Base-by-base conservation (phyloP, 352 stramenopile genomes). In the Phytophthora ramorum region DNA sequence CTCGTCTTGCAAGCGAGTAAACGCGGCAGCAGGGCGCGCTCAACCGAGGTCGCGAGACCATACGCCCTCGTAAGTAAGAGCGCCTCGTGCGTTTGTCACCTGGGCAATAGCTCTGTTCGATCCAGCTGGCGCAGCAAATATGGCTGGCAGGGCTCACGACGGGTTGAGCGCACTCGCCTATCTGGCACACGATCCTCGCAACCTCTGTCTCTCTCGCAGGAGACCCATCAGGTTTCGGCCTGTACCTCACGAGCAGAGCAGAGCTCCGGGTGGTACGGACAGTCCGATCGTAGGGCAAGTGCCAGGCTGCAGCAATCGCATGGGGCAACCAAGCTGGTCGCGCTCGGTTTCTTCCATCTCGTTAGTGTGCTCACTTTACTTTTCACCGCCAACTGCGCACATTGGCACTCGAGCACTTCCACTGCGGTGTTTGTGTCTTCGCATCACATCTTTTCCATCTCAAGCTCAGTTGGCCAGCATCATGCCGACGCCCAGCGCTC, bases 401-500 rank as follows among this genome's bases (percentile, higher is more conserved):
- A 64, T 17, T 10, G 35, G 28, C 69, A 49, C n/a, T 41, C n/a
- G 34, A 63, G n/a, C 46, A 14, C 48, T 65, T 41, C 49, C 30
- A 63, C 44, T 63, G 34, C 46, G 37, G 49, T 68, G 51, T 14
- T 46, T 12, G 28, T 63, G 30, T 49, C 22, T 28, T 12, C 59
- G 8, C 59, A 73, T 49, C 62, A 78, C 43, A 60, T 58, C 62
- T 16, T 61, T 49, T 63, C 35, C 49, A 71, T 51, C 53, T 51
- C 52, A n/a, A 77, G 47, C 45, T 43, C 43, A 37, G 46, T 60
- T 70, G 47, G 28, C 34, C 32, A 2, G 69, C 41, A 70, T 63
- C 63, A 87, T 83, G 70, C 71, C 68, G 63, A 62, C 63, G 35
- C 16, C 65, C 24, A 75, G 24, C 46, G 78, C 68, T 52, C 73